Evolutionary conservation across 148 eudicot species (phyloP), one percentile per base, ranked within the genome.

Genomic region (Tetragonia tetragonoides): DNA sequence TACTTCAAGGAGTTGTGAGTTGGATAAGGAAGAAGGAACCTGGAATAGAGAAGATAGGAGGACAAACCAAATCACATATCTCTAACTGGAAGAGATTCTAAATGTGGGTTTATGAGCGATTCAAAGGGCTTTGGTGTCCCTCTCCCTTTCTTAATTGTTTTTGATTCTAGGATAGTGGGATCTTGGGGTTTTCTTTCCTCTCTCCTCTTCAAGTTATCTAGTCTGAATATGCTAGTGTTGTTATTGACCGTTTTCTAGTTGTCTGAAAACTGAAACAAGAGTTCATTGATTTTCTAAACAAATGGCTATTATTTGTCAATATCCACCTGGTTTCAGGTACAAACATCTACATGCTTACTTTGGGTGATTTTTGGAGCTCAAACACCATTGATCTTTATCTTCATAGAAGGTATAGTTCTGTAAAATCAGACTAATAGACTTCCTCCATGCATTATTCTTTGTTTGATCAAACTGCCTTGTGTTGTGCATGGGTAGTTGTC

Each of bases 361-460:
- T 95, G 86, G 97, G 95, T 74, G 98, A 95, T 79, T 89, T 88
- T 77, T 95, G 95, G 96, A 95, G 97, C 82, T 92, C 97, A 74
- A 90, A 92, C 76, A 92, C 97, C 23, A 91, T 95, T 57, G 96
- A 92, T 85, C 89, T 95, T 68, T 95, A 89, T 86, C 91, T 95
- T 78, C 98, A 95, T 80, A 86, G 94, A 83, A 92, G 97, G 97
- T 94, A 81, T 34, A 74, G 10, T 37, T 39, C n/a, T 63, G 61
- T 39, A 44, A 21, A 7, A 40, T 72, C 11, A 44, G 14, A 72
- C 17, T 10, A 51, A n/a, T 34, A 39, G 10, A 47, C 46, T 9
- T 51, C 40, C 75, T 65, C 78, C 38, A 39, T 57, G 3, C 42
- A 51, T 37, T 74, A 49, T 63, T 72, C 6, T 72, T 63, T 63